Conservation (phyloP, 202 grass and related monocot genomes). For the Carex arenaria region DNA sequence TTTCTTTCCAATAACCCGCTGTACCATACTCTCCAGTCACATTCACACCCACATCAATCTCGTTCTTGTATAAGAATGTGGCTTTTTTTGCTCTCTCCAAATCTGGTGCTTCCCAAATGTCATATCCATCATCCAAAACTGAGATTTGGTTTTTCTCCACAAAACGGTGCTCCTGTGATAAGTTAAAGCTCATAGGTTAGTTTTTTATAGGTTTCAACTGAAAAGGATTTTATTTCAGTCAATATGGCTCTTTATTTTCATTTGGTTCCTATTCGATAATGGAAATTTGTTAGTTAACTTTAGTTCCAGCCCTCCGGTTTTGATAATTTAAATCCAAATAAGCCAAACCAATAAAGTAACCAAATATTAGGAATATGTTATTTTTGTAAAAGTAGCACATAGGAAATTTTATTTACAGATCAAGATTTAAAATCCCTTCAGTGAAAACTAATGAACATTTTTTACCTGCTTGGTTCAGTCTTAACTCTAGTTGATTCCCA, state of each 20-base stretch:
- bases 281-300: neutral
- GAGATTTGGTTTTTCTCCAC: slow-evolving; percentile 53
- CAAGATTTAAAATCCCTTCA: neutral
- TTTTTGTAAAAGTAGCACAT: neutral
- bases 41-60: slow-evolving; percentile 7
- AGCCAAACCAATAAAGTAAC: neutral
- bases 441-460: neutral
- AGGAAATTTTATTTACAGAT: neutral
- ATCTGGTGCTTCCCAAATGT: slow-evolving; percentile 30
- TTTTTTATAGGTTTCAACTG: neutral
- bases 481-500: neutral
- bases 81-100: neutral
- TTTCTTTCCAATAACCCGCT: slow-evolving; percentile 64
- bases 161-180: slow-evolving; percentile 68
- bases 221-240: slow-evolving; percentile 1
- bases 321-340: neutral
- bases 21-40: slow-evolving; percentile 36
- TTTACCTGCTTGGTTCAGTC: neutral
- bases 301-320: neutral
- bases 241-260: neutral
- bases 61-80: neutral
- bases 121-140: slow-evolving; percentile 72
- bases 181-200: slow-evolving; percentile 33
- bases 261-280: neutral
- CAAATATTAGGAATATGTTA: neutral